Conservation (phyloP, 495 filamentous ascomycete species). For the Acidomyces sp. region DNA sequence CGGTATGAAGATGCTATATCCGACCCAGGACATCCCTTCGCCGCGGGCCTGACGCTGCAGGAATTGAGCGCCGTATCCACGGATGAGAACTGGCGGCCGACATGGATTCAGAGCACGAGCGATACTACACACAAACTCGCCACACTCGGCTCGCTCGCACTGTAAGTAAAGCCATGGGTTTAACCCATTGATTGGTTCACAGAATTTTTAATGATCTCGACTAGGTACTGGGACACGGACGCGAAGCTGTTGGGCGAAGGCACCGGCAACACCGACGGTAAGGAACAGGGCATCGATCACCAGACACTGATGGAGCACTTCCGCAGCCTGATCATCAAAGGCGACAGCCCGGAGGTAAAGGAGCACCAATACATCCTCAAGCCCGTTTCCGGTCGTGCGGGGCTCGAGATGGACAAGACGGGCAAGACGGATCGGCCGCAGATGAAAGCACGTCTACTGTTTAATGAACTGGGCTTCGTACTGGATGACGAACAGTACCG, state of each 20-base stretch:
- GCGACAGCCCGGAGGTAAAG: slow-evolving; percentile 37
- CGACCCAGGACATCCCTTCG: slow-evolving; percentile 88
- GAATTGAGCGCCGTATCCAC: slow-evolving; percentile 96
- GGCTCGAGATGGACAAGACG: slow-evolving; percentile 85
- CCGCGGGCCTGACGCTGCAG: slow-evolving; percentile 76
- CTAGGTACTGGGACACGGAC: slow-evolving; percentile 99
- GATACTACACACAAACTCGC: slow-evolving; percentile 83
- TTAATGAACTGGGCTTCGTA: slow-evolving; percentile 91
- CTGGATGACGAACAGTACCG: slow-evolving; percentile 94
- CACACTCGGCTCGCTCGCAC: slow-evolving; percentile 68
- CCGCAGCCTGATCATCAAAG: slow-evolving; percentile 58
- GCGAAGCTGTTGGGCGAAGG: slow-evolving; percentile 67
- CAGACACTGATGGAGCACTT: slow-evolving; percentile 64
- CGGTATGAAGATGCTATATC: slow-evolving; percentile 97
- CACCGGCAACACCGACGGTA: slow-evolving; percentile 45
- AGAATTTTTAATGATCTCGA: no score
- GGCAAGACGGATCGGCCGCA: slow-evolving; percentile 67
- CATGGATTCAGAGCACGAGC: slow-evolving; percentile 78
- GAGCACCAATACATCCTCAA: slow-evolving; percentile 88
- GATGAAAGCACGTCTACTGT: slow-evolving; percentile 79
- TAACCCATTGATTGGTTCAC: no score
- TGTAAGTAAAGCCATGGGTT: no score
- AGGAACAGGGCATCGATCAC: slow-evolving; percentile 53
- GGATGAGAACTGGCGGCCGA: slow-evolving; percentile 82
- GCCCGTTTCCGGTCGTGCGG: slow-evolving; percentile 83